Evolutionary conservation across 2,329 filamentous ascomycete genomes (phyloP), one percentile per base, ranked within the genome.

Genomic region (Gremmenia infestans): DNA sequence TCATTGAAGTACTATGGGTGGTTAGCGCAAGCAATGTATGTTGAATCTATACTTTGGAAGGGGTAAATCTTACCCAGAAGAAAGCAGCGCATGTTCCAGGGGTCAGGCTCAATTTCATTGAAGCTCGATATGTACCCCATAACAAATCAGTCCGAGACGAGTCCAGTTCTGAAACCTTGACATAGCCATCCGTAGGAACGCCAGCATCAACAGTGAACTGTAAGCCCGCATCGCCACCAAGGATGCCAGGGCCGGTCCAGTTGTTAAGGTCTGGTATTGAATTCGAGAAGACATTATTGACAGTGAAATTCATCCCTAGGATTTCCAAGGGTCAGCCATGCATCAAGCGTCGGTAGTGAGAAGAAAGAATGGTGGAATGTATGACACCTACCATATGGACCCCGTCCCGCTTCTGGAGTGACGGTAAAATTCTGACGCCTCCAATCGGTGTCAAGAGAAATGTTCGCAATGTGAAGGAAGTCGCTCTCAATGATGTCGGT

Each of bases 401-500:
- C 88, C 5, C 82, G 76, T 2, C 83, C 79, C 23, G 71, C 72
- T n/a, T 73, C 66, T n/a, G 77, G 74, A 7, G 81, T 79, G 51
- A 87, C 77, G 65, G 85, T 85, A 73, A 88, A 92, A 28, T 78
- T 76, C 68, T 91, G 88, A 14, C 80, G 76, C 25, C 73, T 68
- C 89, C 89, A 93, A 60, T 85, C 79, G 2, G 78, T 73, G 62
- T 82, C 75, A 4, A 73, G 65, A 15, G 75, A 72, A 48, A 82
- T 72, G 54, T 79, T 69, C 9, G 72, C 63, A 39, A 81, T 67
- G 57, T 81, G 81, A 3, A 83, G 73, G 67, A 92, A 92, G 72
- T 92, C 85, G 19, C 86, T 86, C 67, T 91, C 88, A 51, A 89
- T 71, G 11, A 84, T 67, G 57, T 91, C 83, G 2, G 86, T 89